Conservation (phyloP, 2,329 filamentous ascomycete species). For the Penicillium sp. region DNA sequence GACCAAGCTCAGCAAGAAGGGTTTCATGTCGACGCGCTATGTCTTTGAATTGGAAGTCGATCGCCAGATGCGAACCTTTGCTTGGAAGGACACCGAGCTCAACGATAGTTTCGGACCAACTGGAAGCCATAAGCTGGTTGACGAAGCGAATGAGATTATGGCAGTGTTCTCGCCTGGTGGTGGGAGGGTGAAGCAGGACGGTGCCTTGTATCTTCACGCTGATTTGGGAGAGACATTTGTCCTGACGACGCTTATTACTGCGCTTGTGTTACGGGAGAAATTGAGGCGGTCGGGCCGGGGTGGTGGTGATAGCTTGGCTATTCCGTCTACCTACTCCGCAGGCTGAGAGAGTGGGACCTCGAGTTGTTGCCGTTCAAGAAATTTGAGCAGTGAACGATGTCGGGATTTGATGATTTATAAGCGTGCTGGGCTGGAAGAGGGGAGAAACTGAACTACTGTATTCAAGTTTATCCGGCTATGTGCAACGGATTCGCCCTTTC, state of each 20-base stretch:
- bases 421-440: too few relatives aligned
- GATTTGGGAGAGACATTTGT: conserved; percentile 1
- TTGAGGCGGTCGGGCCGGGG: neutral
- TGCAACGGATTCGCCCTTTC: too few relatives aligned
- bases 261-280: conserved; percentile 6
- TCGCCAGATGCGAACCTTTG: neutral
- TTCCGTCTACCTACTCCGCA: neutral
- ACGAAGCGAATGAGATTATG: conserved; percentile 2
- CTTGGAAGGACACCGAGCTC: conserved; percentile 3
- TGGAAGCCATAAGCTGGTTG: conserved; percentile 2
- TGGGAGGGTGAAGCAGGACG: conserved; percentile 1
- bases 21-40: conserved; percentile 3
- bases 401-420: too few relatives aligned
- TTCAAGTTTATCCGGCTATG: too few relatives aligned
- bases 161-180: conserved; percentile 7
- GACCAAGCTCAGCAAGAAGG: conserved; percentile 7
- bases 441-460: too few relatives aligned
- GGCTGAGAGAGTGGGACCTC: too few relatives aligned
- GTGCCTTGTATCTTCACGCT: neutral
- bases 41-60: conserved; percentile 1
- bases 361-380: too few relatives aligned
- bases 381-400: too few relatives aligned
- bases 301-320: neutral
- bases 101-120: conserved; percentile 3
- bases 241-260: conserved; percentile 1